Conservation (phyloP, 78 protist species). For the Pigoraptor vietnamica region DNA sequence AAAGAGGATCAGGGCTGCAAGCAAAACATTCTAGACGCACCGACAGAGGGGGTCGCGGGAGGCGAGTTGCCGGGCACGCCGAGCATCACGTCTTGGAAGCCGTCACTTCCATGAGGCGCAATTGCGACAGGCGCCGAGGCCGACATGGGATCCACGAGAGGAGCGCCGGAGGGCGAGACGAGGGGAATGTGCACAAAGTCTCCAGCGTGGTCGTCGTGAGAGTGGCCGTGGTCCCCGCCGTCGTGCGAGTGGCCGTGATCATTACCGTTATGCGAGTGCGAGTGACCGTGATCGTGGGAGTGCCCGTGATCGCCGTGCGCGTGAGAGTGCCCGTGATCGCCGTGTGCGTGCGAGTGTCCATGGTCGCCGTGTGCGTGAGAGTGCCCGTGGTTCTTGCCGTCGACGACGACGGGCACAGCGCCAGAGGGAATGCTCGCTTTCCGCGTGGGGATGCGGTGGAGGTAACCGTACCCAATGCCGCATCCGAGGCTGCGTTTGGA, state of each 20-base stretch:
- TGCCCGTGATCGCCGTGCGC: not conserved
- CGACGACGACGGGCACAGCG: not conserved
- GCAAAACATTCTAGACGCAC: too few relatives aligned
- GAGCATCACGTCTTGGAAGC: not conserved
- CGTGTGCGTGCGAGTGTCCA: not conserved
- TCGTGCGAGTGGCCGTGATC: too few relatives aligned
- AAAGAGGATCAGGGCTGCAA: not conserved
- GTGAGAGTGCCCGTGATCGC: not conserved
- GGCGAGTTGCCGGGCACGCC: not conserved
- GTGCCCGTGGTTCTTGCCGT: not conserved
- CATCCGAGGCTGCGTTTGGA: not conserved
- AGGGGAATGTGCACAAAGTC: not conserved
- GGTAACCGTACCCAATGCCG: slow-evolving; percentile 4
- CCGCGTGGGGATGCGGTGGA: slow-evolving; percentile 4
- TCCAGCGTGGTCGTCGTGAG: not conserved
- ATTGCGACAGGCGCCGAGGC: not conserved
- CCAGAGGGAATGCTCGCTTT: not conserved
- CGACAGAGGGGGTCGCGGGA: not conserved
- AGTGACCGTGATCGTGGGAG: not conserved
- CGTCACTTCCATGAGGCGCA: not conserved
- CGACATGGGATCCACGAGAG: not conserved
- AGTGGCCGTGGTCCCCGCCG: too few relatives aligned
- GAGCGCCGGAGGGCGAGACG: not conserved
- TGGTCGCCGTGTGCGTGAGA: not conserved
- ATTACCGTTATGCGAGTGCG: too few relatives aligned